These are phyloP conservation scores for Babesia ovata DNA, from an alignment of 169 alveolate species.

Conservation along the genomic window DNA sequence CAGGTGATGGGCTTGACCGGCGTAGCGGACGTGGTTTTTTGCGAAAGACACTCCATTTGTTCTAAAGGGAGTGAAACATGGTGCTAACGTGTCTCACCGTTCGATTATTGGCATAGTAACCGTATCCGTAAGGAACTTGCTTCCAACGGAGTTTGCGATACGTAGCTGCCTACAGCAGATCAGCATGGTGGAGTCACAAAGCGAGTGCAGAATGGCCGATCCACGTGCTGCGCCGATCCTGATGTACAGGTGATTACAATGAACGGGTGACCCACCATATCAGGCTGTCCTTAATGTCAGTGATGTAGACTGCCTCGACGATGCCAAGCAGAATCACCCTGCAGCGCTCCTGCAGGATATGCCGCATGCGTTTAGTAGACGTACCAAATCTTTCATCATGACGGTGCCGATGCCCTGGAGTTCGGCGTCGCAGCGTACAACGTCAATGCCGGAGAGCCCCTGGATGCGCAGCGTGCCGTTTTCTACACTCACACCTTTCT, in stretches of 20 bases:
- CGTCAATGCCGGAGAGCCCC: conserved; percentile 3
- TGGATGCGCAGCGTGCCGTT: conserved; percentile 13
- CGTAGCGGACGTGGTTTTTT: conserved; percentile 40
- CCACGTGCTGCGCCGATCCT: conserved; percentile 38
- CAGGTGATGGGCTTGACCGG: conserved; percentile 18
- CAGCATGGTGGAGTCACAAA: conserved; percentile 17
- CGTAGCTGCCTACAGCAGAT: conserved; percentile 56
- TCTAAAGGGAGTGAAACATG: background rate
- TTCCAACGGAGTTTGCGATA: conserved; percentile 24
- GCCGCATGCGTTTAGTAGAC: background rate
- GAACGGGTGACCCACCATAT: conserved; percentile 32
- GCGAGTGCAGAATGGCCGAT: conserved; percentile 30
- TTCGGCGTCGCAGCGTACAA: conserved; percentile 3
- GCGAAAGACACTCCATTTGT: conserved; percentile 11
- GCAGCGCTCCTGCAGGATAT: conserved; percentile 29
- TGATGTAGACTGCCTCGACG: conserved; percentile 48
- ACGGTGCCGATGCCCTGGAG: conserved; percentile 32
- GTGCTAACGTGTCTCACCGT: conserved; percentile 13
- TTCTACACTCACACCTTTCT: background rate
- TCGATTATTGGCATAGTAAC: conserved; percentile 64
- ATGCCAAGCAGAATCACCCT: conserved; percentile 36
- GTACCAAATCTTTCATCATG: conserved; percentile 36
- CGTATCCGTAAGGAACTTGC: conserved; percentile 30
- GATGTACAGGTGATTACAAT: background rate
- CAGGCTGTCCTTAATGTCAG: conserved; percentile 27